phyloP scores from a whole-genome alignment of 495 filamentous ascomycete genomes.

The Hyphodiscus hymeniophilus region DNA sequence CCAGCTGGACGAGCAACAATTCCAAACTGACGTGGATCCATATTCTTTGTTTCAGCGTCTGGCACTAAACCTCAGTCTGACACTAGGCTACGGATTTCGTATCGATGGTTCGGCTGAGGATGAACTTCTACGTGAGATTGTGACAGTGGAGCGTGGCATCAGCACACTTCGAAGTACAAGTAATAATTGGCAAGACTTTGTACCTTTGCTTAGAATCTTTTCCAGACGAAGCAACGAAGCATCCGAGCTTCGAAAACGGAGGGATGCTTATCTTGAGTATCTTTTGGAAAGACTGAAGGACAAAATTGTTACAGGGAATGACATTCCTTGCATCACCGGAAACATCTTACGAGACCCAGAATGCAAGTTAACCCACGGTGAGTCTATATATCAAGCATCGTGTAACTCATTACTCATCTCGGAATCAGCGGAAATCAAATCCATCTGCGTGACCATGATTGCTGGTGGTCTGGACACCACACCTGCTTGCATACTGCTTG shows the following conservation, averaged over 20 bases:
- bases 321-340: slow-evolving; percentile 63
- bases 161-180: slow-evolving; percentile 57
- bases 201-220: slow-evolving; percentile 51
- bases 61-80: slow-evolving; percentile 57
- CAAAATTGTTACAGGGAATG: slow-evolving; percentile 49
- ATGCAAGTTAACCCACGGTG: slow-evolving; percentile 51
- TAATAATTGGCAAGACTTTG: slow-evolving; percentile 66
- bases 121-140: slow-evolving; percentile 53
- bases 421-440: slow-evolving; percentile 53
- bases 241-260: slow-evolving; percentile 41
- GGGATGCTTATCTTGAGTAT: slow-evolving; percentile 49
- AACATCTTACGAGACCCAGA: slow-evolving; percentile 60
- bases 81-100: slow-evolving; percentile 57
- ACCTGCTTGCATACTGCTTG: slow-evolving; percentile 62
- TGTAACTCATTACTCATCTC: slow-evolving; percentile 7
- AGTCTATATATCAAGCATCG: slow-evolving; percentile 8
- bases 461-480: slow-evolving; percentile 62
- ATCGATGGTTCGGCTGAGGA: slow-evolving; percentile 50
- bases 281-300: slow-evolving; percentile 54
- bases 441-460: slow-evolving; percentile 69
- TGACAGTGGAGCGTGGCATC: slow-evolving; percentile 52
- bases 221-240: slow-evolving; percentile 37
- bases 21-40: slow-evolving; percentile 60
- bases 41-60: slow-evolving; percentile 58
- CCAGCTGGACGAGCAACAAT: slow-evolving; percentile 41